Evolutionary conservation across 148 eudicot species (phyloP).

Genomic region (Heliamphora exappendiculata): DNA sequence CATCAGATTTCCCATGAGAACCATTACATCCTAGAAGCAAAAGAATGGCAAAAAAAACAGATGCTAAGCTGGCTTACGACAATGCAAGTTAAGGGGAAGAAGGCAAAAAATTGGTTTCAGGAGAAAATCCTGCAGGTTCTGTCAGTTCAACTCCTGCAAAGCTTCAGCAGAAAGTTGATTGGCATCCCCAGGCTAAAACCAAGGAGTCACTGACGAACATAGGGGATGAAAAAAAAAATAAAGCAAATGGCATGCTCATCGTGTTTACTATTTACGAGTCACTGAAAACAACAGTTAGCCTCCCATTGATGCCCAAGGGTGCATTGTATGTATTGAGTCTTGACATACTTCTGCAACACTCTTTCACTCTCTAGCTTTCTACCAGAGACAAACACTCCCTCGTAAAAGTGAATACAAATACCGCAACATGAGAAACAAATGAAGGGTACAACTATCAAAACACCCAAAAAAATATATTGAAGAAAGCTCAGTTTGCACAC

Average conservation of each 20-base stretch:
- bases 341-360: not conserved
- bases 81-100: not conserved
- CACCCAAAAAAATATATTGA: not conserved
- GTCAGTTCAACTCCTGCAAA: not conserved
- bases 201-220: no score
- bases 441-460: no score
- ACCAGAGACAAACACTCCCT: not conserved
- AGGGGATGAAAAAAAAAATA: not conserved
- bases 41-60: conserved; percentile 2
- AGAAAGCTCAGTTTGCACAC: not conserved
- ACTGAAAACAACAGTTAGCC: not conserved
- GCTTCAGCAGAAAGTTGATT: not conserved
- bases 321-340: not conserved
- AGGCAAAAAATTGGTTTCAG: not conserved
- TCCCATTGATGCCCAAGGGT: not conserved
- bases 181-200: not conserved
- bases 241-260: not conserved
- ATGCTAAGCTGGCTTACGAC: not conserved
- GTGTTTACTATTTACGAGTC: not conserved
- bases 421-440: not conserved
- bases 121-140: not conserved
- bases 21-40: conserved; percentile 24
- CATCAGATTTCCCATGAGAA: conserved; percentile 24
- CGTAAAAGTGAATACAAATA: not conserved
- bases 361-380: not conserved